A percentile compares a stretch with the other conserved stretches of the same genome.
Evolutionary conservation across 106 monocot species (phyloP).

Genomic region (Allium fistulosum): DNA sequence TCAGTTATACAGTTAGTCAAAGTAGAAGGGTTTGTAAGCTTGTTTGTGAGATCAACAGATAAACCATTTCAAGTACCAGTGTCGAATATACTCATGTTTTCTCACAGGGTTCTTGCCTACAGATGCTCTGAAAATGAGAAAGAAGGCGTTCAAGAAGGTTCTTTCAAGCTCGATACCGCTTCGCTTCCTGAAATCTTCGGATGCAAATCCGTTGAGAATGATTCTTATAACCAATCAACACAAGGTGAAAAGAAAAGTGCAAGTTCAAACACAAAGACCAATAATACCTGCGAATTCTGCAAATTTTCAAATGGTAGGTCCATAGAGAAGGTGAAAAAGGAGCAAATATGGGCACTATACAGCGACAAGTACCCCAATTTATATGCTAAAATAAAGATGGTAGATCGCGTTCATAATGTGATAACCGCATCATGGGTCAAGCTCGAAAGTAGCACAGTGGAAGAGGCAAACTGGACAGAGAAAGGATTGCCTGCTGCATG

Average conservation of each 20-base stretch:
- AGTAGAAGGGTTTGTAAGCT: no score
- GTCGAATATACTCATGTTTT: no score
- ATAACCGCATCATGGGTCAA: no score
- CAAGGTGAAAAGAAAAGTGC: conserved; percentile 3
- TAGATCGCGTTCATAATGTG: no score
- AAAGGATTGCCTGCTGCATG: conserved; percentile 21
- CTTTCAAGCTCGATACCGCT: conserved; percentile 15
- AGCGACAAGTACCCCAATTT: conserved; percentile 68
- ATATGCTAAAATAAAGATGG: no score
- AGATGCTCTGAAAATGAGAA: no score
- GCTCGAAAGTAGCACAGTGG: conserved; percentile 17
- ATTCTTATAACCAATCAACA: conserved; percentile 16
- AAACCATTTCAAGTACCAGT: conserved; percentile 15
- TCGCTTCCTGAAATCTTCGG: conserved; percentile 2
- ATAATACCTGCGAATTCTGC: conserved; percentile 48
- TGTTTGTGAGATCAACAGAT: no score
- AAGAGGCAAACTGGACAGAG: conserved; percentile 10
- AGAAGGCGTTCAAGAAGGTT: conserved; percentile 16
- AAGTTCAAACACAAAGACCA: not conserved
- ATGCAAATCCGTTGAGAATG: conserved; percentile 16
- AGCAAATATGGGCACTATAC: conserved; percentile 87
- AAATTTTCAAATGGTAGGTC: conserved; percentile 35
- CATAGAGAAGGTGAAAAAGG: conserved; percentile 32
- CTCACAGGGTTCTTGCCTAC: no score
- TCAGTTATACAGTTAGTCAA: no score